Percentiles rank a stretch among this genome's conserved stretches.
Conservation (phyloP, 1,284 basidiomycete species). For the Phenoliferia sp. region DNA sequence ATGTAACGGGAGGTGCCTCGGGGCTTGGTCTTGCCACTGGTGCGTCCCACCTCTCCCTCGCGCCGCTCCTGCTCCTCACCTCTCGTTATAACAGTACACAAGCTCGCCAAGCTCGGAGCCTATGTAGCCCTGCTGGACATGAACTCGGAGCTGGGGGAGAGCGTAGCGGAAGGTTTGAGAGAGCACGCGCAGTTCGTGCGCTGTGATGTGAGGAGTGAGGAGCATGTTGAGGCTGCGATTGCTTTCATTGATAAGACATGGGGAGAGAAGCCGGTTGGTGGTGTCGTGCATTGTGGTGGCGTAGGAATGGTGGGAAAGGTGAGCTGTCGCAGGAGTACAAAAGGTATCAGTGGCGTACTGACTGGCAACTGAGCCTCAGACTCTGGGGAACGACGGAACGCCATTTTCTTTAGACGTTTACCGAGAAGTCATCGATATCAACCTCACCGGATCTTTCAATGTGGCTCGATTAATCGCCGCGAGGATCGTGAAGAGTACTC, state of each 20-base stretch:
- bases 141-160: background rate
- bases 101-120: background rate
- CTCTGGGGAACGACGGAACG: constrained; percentile 36
- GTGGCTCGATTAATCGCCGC: constrained; percentile 41
- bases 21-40: background rate
- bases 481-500: constrained; percentile 31
- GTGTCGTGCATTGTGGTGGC: constrained; percentile 42
- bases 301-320: constrained; percentile 43
- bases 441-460: constrained; percentile 42
- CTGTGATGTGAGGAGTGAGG: constrained; percentile 39
- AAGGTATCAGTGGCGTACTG: too few relatives aligned
- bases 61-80: background rate
- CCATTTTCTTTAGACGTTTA: constrained; percentile 41
- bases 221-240: constrained; percentile 36
- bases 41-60: background rate
- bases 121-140: constrained; percentile 4
- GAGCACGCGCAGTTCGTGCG: background rate
- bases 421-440: constrained; percentile 39
- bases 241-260: constrained; percentile 31
- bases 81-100: background rate
- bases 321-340: background rate
- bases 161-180: background rate
- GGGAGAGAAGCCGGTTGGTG: constrained; percentile 35
- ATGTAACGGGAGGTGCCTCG: background rate
- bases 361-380: constrained; percentile 14